Evolutionary conservation across 169 alveolate species (phyloP).

Genomic region (Eimeria praecox): DNA sequence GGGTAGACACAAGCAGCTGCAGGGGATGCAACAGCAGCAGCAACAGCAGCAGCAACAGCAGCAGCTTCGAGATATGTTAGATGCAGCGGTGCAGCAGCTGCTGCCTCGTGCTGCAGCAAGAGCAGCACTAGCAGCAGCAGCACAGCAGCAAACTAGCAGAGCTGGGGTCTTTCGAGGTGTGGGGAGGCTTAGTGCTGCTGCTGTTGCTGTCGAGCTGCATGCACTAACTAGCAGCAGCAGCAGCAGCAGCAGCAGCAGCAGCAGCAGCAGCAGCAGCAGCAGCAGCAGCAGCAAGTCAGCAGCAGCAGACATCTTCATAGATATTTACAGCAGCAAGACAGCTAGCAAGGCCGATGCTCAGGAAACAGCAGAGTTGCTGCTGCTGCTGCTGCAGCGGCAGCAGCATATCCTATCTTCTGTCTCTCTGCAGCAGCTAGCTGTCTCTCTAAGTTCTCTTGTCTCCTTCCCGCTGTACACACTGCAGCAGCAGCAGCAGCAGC

Average conservation of each 20-base stretch:
- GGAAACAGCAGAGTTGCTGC: not conserved
- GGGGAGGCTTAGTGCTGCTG: not conserved
- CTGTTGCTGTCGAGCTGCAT: conserved; percentile 18
- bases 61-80: not conserved
- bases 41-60: not conserved
- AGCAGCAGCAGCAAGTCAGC: not conserved
- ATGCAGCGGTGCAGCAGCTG: conserved; percentile 4
- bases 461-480: not conserved
- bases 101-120: not conserved
- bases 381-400: conserved; percentile 35
- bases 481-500: conserved; percentile 31
- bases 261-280: conserved; percentile 15
- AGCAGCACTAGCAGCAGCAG: not conserved
- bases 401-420: not conserved
- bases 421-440: conserved; percentile 21
- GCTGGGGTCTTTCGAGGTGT: not conserved
- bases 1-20: conserved; percentile 7
- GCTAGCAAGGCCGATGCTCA: not conserved
- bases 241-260: not conserved
- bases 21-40: conserved; percentile 16
- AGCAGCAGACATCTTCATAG: not conserved
- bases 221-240: conserved; percentile 17
- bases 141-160: not conserved
- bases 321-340: not conserved
- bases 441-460: not conserved